Evolutionary conservation across 2,329 filamentous ascomycete species (phyloP).

Genomic region (Colletotrichum liriopes): DNA sequence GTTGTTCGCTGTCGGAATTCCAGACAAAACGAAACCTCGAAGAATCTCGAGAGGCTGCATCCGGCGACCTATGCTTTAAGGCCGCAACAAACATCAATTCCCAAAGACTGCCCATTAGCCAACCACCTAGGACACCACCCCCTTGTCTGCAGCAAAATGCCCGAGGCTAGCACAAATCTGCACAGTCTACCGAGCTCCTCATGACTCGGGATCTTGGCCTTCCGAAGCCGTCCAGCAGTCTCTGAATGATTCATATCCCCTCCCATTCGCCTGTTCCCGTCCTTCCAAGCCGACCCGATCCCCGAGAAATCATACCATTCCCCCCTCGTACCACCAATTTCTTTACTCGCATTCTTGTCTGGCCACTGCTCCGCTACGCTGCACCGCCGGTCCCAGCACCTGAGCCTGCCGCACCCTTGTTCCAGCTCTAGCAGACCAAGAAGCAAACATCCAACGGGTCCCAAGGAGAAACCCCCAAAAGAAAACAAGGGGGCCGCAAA

Average conservation of each 20-base stretch:
- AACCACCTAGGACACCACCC: background rate
- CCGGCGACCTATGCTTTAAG: slow-evolving; percentile 8
- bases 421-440: slow-evolving; percentile 10
- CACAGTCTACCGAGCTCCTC: slow-evolving; percentile 21
- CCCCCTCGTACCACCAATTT: slow-evolving; percentile 7
- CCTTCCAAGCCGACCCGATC: slow-evolving; percentile 15
- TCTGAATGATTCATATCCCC: slow-evolving; percentile 41
- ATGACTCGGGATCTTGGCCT: slow-evolving; percentile 39
- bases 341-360: slow-evolving; percentile 1
- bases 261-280: slow-evolving; percentile 36
- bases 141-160: slow-evolving; percentile 18
- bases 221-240: slow-evolving; percentile 16
- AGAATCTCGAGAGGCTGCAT: slow-evolving; percentile 13
- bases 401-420: slow-evolving; percentile 24
- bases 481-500: slow-evolving; percentile 11
- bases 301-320: slow-evolving; percentile 20
- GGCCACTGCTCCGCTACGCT: slow-evolving; percentile 16
- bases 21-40: background rate
- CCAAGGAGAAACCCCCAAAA: background rate
- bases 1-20: background rate
- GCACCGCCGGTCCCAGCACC: slow-evolving; percentile 2
- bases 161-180: slow-evolving; percentile 31
- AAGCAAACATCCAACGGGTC: background rate
- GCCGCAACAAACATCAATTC: background rate
- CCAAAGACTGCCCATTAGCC: background rate